phyloP scores from a whole-genome alignment of 768 basidiomycete genomes.

The Mrakia frigida region DNA sequence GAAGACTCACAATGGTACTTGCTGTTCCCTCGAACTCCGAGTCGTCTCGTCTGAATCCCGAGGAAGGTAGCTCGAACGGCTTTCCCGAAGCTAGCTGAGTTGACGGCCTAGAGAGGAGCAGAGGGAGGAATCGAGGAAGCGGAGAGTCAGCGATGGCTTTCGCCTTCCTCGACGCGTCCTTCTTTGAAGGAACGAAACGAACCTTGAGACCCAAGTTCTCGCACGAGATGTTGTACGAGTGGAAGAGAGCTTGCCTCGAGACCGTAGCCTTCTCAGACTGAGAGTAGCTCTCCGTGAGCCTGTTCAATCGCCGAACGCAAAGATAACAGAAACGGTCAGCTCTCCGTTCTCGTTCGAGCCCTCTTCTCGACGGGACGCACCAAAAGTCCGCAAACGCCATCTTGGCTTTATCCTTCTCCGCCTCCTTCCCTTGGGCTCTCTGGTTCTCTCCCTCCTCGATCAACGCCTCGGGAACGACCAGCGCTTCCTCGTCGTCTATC shows the following conservation, averaged over 20 bases:
- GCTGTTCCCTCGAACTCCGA: conserved; percentile 89
- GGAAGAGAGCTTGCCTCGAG: conserved; percentile 3
- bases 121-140: background rate
- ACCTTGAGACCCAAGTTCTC: conserved; percentile 3
- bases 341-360: background rate
- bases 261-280: background rate
- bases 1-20: conserved; percentile 81
- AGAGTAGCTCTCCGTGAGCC: background rate
- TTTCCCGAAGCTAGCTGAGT: conserved; percentile 91
- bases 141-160: background rate
- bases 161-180: background rate
- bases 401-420: background rate
- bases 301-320: background rate
- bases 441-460: background rate
- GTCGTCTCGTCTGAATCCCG: conserved; percentile 86
- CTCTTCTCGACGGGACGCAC: background rate
- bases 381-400: conserved; percentile 5
- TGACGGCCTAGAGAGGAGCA: conserved; percentile 73
- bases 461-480: background rate
- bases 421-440: background rate
- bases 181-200: background rate
- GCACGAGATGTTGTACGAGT: conserved; percentile 14
- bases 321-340: background rate
- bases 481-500: background rate
- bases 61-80: conserved; percentile 90